Percentiles rank a stretch among this genome's conserved stretches.
Evolutionary conservation across 768 basidiomycete genomes (phyloP).

Genomic region (Tephrocybe sp.): DNA sequence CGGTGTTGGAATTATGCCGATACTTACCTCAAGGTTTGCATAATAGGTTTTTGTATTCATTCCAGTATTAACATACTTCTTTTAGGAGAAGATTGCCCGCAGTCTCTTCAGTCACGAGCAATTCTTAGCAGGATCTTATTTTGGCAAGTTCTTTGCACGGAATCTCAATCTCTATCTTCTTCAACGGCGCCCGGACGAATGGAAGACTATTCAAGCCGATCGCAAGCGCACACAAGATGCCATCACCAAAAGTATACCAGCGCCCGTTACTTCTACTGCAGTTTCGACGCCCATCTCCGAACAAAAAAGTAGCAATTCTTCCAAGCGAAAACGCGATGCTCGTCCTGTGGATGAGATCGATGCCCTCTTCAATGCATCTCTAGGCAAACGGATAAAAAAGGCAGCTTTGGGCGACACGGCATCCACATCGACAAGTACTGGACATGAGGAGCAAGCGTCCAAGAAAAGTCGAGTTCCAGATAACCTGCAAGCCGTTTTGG

Average conservation of each 20-base stretch:
- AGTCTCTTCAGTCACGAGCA: conserved; percentile 73
- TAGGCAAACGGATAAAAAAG: conserved; percentile 61
- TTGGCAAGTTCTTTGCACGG: conserved; percentile 83
- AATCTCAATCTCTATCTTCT: conserved; percentile 78
- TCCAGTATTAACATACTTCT: neutral
- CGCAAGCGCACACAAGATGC: conserved; percentile 25
- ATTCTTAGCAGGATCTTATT: conserved; percentile 71
- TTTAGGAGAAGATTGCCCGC: conserved; percentile 87
- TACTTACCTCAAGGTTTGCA: conserved; percentile 80
- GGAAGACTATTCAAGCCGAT: conserved; percentile 71
- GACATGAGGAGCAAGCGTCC: conserved; percentile 10
- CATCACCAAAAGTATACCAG: conserved; percentile 4
- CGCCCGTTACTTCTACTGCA: conserved; percentile 1
- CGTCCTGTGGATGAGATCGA: conserved; percentile 70
- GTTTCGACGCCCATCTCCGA: neutral
- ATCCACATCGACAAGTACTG: neutral
- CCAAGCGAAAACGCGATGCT: conserved; percentile 43
- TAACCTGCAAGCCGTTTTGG: conserved; percentile 48
- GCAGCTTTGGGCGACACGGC: conserved; percentile 35
- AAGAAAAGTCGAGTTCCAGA: conserved; percentile 26
- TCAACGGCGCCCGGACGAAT: conserved; percentile 77
- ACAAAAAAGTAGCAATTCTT: neutral
- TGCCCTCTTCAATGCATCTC: conserved; percentile 54
- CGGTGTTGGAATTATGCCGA: conserved; percentile 92
- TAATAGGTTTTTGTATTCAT: neutral